A percentile compares a stretch with the other conserved stretches of the same genome.
phyloP scores from a whole-genome alignment of 805 yeast genomes.

The Pichia rugopelliculosa region DNA sequence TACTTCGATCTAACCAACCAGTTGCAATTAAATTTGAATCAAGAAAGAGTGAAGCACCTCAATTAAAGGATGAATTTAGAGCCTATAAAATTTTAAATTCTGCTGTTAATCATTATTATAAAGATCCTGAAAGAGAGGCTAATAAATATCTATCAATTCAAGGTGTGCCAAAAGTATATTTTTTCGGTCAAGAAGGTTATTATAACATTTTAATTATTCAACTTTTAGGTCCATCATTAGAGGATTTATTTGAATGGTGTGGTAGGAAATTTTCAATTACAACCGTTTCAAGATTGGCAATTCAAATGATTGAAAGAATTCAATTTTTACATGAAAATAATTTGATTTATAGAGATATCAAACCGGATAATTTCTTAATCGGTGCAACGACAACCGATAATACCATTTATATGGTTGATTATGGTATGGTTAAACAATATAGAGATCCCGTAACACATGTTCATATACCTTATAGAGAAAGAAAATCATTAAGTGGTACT shows the following conservation, averaged over 20 bases:
- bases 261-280: constrained; percentile 65
- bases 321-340: constrained; percentile 72
- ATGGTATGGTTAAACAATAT: constrained; percentile 83
- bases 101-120: constrained; percentile 30
- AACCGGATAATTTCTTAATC: constrained; percentile 75
- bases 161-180: constrained; percentile 79
- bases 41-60: constrained; percentile 77
- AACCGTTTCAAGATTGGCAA: constrained; percentile 68
- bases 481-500: constrained; percentile 75
- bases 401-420: constrained; percentile 67
- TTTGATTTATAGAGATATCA: constrained; percentile 72
- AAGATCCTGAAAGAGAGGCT: constrained; percentile 21
- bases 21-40: constrained; percentile 79
- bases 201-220: constrained; percentile 74
- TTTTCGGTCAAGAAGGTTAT: constrained; percentile 80
- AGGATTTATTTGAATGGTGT: constrained; percentile 84
- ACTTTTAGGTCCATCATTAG: constrained; percentile 75
- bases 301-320: constrained; percentile 68
- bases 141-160: constrained; percentile 26
- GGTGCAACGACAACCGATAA: constrained; percentile 52
- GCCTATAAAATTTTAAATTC: constrained; percentile 68
- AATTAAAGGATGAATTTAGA: constrained; percentile 71
- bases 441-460: constrained; percentile 73
- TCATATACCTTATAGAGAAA: constrained; percentile 77
- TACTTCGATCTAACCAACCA: constrained; percentile 48